Evolutionary conservation across 352 stramenopile species (phyloP), one percentile per base, ranked within the genome.

Genomic region (Aphanomyces invadans): DNA sequence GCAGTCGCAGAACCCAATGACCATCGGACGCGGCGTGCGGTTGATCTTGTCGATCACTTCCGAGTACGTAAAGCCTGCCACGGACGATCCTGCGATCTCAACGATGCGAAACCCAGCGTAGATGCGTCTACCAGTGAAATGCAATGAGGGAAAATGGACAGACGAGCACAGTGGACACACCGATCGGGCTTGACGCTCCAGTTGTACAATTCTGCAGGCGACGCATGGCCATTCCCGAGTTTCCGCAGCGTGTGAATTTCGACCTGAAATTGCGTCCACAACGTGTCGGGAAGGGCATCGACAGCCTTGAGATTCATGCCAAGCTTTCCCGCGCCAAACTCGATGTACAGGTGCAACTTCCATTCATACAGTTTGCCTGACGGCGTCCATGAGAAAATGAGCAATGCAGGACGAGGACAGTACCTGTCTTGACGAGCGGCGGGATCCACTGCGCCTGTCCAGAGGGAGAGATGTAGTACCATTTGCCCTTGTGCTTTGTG

Each of bases 131-230:
- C 1, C 23, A 1, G 62, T 2, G 51, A 17, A 39, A 12, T 21
- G 45, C 19, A 32, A 2, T 31, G 26, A 53, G 61, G 15, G 15
- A 44, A 44, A 45, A n/a, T n/a, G n/a, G n/a, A n/a, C n/a, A 4
- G 36, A 26, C n/a, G 17, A 23, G 39, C 11, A 42, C 12, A 32
- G 25, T n/a, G 23, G 17, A 55, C 73, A 32, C 54, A 86, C 81
- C 91, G 90, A 69, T 92, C 86, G 25, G 86, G 83, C 53, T 95
- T 95, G 54, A 92, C 83, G 68, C 86, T 87, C 86, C 86, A 95
- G 70, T 95, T 95, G 76, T 95, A 95, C 65, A 94, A 90, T 72
- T 94, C 86, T 4, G 86, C 86, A 45, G 86, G 86, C 71, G 81
- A 91, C 38, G 86, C 80, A 73, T 91, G 80, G 25, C 86, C 86